A percentile compares a stretch with the other conserved stretches of the same genome.
Evolutionary conservation across 768 basidiomycete species (phyloP).

Genomic region (Boletus sp.): DNA sequence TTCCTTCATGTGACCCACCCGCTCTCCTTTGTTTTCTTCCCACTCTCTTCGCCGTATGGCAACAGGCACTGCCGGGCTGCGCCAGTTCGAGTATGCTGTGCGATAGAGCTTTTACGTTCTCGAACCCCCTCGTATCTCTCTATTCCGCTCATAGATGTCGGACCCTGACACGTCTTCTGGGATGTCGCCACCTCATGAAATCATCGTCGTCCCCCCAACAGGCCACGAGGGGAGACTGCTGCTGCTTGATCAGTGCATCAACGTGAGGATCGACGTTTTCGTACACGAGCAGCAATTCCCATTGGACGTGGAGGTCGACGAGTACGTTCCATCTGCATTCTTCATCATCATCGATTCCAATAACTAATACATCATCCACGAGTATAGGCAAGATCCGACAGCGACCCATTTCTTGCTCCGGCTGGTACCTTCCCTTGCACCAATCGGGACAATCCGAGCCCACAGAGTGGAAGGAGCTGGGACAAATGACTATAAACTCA

Average conservation of each 20-base stretch:
- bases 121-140: neutral
- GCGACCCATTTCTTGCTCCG: slow-evolving; percentile 74
- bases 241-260: slow-evolving; percentile 64
- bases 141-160: slow-evolving; percentile 12
- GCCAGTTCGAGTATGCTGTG: slow-evolving; percentile 19
- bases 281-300: slow-evolving; percentile 59
- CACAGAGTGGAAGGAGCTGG: slow-evolving; percentile 36
- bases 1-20: slow-evolving; percentile 14
- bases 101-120: slow-evolving; percentile 5
- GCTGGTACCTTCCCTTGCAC: slow-evolving; percentile 53
- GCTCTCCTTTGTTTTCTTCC: neutral
- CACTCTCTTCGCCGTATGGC: slow-evolving; percentile 1
- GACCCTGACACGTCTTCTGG: slow-evolving; percentile 8
- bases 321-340: slow-evolving; percentile 40
- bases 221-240: slow-evolving; percentile 37
- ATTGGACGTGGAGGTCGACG: slow-evolving; percentile 71
- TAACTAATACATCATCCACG: slow-evolving; percentile 2
- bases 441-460: slow-evolving; percentile 70
- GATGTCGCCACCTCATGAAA: slow-evolving; percentile 49
- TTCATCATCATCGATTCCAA: slow-evolving; percentile 5
- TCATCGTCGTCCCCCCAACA: slow-evolving; percentile 42
- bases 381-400: slow-evolving; percentile 53
- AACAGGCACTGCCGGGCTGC: neutral
- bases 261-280: slow-evolving; percentile 51
- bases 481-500: slow-evolving; percentile 63